phyloP scores from a whole-genome alignment of 1,139 yeast species.

The Geotrichum phurueaensis region DNA sequence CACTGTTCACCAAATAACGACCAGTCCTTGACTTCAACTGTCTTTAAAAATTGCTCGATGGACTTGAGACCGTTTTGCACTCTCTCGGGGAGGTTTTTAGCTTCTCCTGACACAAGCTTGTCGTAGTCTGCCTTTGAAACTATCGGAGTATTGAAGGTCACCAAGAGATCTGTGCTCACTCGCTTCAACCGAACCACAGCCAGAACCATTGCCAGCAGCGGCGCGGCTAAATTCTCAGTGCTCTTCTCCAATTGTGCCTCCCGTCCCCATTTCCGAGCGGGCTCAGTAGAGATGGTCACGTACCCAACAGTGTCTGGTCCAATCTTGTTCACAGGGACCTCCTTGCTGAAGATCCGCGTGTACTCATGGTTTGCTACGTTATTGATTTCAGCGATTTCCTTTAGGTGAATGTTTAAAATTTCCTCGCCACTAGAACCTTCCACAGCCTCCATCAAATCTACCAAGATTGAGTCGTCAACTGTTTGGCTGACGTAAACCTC shows the following conservation, averaged over 20 bases:
- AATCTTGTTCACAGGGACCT: not conserved
- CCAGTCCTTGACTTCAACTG: slow-evolving; percentile 42
- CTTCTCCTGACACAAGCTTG: slow-evolving; percentile 21
- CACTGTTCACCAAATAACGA: slow-evolving; percentile 38
- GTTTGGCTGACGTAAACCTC: slow-evolving; percentile 58
- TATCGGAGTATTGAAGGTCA: slow-evolving; percentile 56
- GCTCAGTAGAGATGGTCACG: slow-evolving; percentile 35
- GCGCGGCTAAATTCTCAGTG: slow-evolving; percentile 3
- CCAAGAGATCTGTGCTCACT: slow-evolving; percentile 55
- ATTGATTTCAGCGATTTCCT: slow-evolving; percentile 41
- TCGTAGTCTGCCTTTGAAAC: slow-evolving; percentile 21
- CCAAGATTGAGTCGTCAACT: slow-evolving; percentile 16
- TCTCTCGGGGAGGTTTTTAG: slow-evolving; percentile 25
- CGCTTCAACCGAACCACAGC: slow-evolving; percentile 38
- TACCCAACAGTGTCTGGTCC: not conserved
- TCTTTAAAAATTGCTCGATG: slow-evolving; percentile 28
- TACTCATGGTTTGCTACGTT: slow-evolving; percentile 25
- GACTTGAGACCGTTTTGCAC: slow-evolving; percentile 33
- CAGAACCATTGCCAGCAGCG: slow-evolving; percentile 13
- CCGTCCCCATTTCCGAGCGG: slow-evolving; percentile 46
- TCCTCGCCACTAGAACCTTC: slow-evolving; percentile 29
- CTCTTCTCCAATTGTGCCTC: slow-evolving; percentile 5
- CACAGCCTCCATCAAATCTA: slow-evolving; percentile 16
- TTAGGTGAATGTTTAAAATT: slow-evolving; percentile 40
- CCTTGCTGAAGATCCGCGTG: slow-evolving; percentile 9